Evolutionary conservation across 768 basidiomycete genomes (phyloP).

Genomic region (Trametes punicea): DNA sequence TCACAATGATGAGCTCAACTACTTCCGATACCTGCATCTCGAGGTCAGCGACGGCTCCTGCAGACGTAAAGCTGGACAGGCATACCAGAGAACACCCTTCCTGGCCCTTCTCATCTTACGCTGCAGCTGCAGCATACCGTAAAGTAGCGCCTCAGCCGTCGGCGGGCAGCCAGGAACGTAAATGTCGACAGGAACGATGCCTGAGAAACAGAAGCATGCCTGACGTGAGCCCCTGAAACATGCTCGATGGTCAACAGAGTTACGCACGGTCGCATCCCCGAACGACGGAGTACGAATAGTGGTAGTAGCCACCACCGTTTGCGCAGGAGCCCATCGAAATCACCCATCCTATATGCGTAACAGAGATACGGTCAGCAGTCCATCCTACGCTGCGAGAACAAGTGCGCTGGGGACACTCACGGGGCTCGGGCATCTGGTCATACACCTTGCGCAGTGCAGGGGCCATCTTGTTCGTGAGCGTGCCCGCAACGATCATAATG

Average conservation of each 20-base stretch:
- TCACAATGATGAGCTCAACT: conserved; percentile 12
- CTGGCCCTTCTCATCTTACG: conserved; percentile 91
- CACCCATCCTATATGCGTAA: conserved; percentile 73
- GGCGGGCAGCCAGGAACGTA: conserved; percentile 96
- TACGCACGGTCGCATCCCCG: conserved; percentile 91
- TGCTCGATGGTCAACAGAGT: conserved; percentile 1
- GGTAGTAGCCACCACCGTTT: conserved; percentile 96
- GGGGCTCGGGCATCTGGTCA: conserved; percentile 98
- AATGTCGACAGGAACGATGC: conserved; percentile 97
- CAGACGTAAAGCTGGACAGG: background rate
- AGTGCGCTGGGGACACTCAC: conserved; percentile 40
- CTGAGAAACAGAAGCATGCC: conserved; percentile 40
- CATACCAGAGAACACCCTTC: conserved; percentile 83
- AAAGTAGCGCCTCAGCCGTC: conserved; percentile 94
- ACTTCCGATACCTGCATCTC: conserved; percentile 25
- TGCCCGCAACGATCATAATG: conserved; percentile 99
- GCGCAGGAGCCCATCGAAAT: conserved; percentile 99
- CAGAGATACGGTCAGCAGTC: background rate
- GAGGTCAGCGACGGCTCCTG: background rate
- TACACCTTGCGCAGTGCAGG: conserved; percentile 95
- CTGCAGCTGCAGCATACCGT: conserved; percentile 95
- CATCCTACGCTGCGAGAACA: background rate
- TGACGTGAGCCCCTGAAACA: conserved; percentile 12
- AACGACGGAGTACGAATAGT: conserved; percentile 98
- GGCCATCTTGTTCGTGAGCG: conserved; percentile 99